phyloP scores from a whole-genome alignment of 2,329 filamentous ascomycete genomes.

The Fusarium sp. region DNA sequence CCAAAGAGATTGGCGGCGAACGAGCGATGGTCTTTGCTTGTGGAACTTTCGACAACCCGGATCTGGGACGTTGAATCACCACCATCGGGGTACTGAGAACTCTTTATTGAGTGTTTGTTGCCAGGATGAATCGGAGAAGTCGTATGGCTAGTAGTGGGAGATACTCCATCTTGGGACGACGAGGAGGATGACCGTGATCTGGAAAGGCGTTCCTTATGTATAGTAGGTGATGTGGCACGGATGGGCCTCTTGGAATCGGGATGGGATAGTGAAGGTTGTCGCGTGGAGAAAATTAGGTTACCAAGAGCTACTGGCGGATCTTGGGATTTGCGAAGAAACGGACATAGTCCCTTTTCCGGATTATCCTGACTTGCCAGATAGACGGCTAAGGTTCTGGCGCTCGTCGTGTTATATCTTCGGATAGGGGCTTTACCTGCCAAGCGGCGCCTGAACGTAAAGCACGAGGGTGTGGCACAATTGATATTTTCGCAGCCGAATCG shows the following conservation, averaged over 20 bases:
- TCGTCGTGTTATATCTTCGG: constrained; percentile 83
- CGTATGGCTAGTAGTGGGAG: neutral
- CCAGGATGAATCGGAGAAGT: neutral
- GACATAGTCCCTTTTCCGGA: constrained; percentile 77
- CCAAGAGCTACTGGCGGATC: constrained; percentile 60
- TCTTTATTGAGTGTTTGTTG: neutral
- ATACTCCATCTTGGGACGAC: constrained; percentile 10
- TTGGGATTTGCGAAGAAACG: constrained; percentile 58
- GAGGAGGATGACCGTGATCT: constrained; percentile 20
- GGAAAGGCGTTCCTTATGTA: constrained; percentile 14
- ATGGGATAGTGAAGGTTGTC: constrained; percentile 36
- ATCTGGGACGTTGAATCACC: constrained; percentile 46
- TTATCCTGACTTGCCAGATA: constrained; percentile 85
- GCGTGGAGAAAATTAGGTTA: constrained; percentile 60
- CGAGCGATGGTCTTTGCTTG: constrained; percentile 68
- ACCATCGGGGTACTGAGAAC: neutral
- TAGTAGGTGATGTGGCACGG: constrained; percentile 4
- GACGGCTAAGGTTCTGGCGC: constrained; percentile 83
- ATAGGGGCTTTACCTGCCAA: constrained; percentile 75
- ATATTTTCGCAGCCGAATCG: constrained; percentile 80
- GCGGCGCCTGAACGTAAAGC: constrained; percentile 81
- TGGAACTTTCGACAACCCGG: constrained; percentile 59
- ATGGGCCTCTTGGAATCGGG: constrained; percentile 36
- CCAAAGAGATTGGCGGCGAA: constrained; percentile 74
- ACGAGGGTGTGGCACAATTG: constrained; percentile 80